Evolutionary conservation across 2,329 filamentous ascomycete species (phyloP).

Genomic region (Parascedosporium putredinis): DNA sequence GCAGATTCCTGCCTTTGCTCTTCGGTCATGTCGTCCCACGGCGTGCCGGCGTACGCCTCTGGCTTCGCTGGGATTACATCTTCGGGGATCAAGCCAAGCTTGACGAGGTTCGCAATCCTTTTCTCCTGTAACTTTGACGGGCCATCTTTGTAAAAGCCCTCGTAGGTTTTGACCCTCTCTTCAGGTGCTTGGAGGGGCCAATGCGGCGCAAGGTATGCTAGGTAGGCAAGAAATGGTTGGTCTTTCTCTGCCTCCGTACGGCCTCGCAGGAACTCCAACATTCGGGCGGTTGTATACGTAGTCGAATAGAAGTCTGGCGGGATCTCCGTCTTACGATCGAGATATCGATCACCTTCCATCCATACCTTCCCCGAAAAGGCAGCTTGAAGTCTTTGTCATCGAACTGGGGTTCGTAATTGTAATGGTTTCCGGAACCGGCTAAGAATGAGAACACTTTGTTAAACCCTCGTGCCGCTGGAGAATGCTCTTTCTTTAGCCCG

Average conservation of each 20-base stretch:
- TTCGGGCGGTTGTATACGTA: constrained; percentile 29
- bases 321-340: constrained; percentile 23
- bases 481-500: background rate
- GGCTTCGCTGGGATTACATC: background rate
- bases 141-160: background rate
- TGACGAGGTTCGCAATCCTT: background rate
- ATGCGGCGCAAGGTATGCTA: constrained; percentile 41
- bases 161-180: background rate
- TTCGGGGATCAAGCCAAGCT: background rate
- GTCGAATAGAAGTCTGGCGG: constrained; percentile 34
- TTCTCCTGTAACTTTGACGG: background rate
- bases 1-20: constrained; percentile 15
- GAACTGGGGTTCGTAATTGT: constrained; percentile 36
- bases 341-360: constrained; percentile 33
- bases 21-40: constrained; percentile 13
- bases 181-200: constrained; percentile 29
- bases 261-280: constrained; percentile 29
- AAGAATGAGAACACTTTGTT: constrained; percentile 29
- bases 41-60: background rate
- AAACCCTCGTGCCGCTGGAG: constrained; percentile 20
- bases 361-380: constrained; percentile 17
- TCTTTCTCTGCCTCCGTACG: constrained; percentile 22
- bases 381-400: constrained; percentile 10
- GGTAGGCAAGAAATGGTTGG: constrained; percentile 37
- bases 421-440: constrained; percentile 38